A percentile compares a stretch with the other conserved stretches of the same genome.
phyloP scores from a whole-genome alignment of 2,329 filamentous ascomycete species.

The Aspergillus novofumigatus region DNA sequence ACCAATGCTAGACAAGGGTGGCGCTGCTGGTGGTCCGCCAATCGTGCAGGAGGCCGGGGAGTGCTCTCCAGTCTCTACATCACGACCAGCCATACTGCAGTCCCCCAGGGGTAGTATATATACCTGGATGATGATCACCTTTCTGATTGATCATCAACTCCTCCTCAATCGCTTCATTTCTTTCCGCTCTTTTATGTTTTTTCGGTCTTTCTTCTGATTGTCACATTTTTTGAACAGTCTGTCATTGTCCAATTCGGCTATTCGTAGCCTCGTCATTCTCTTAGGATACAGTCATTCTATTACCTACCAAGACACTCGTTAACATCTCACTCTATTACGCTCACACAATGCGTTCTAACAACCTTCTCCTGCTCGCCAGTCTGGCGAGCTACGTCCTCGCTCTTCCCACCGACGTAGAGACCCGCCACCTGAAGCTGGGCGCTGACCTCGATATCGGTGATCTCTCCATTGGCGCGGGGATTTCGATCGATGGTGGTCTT shows the following conservation, averaged over 20 bases:
- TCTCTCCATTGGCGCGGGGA: conserved; percentile 1
- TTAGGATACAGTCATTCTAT: conserved; percentile 15
- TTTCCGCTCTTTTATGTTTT: conserved; percentile 17
- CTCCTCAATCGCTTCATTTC: conserved; percentile 21
- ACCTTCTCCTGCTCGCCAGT: conserved; percentile 30
- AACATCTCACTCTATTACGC: conserved; percentile 10
- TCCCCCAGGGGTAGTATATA: conserved; percentile 36
- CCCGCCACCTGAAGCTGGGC: conserved; percentile 19
- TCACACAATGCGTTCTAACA: conserved; percentile 21
- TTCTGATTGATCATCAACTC: conserved; percentile 14
- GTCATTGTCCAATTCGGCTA: conserved; percentile 28
- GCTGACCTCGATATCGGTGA: conserved; percentile 10
- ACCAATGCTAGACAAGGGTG: background rate
- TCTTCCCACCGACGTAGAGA: conserved; percentile 27
- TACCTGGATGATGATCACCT: conserved; percentile 24
- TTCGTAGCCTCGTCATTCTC: conserved; percentile 14
- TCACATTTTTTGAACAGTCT: conserved; percentile 24
- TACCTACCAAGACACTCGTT: conserved; percentile 13
- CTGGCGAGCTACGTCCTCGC: conserved; percentile 31
- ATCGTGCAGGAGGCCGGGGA: conserved; percentile 12
- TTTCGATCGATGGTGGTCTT: conserved; percentile 15
- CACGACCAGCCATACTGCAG: conserved; percentile 6
- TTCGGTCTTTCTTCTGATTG: conserved; percentile 19
- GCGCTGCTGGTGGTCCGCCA: conserved; percentile 1
- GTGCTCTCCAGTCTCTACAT: conserved; percentile 9